Evolutionary conservation across 352 stramenopile species (phyloP), one percentile per base, ranked within the genome.

Genomic region (Globisporangium rhizosaccharum): DNA sequence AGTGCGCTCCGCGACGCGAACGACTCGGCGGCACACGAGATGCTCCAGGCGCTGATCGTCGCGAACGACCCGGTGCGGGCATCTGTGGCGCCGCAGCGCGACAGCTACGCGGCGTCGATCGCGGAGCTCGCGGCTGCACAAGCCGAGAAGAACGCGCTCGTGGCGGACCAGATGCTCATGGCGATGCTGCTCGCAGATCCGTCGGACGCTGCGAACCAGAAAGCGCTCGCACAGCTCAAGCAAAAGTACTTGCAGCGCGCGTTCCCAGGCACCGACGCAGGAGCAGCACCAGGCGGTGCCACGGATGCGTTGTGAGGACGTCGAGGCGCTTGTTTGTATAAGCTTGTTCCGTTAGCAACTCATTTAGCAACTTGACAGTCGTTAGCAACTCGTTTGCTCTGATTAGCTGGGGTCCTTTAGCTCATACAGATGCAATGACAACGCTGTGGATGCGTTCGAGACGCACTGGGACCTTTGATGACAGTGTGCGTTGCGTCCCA

Each of bases 81-180:
- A 7, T 15, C 44, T 15, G 51, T 18, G 14, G 28, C 17, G 36
- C 33, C 47, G 0, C 25, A 18, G 23, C n/a, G 44, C 9, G 52
- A 61, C 46, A 28, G 47, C 28, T 61, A 61, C 25, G 59, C 59
- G 0, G 53, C 53, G 2, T 41, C 59, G 25, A 28, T 65, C 18
- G n/a, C 59, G 0, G 49, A 59, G 12, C 46, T 65, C 17, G 59
- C 59, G 14, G 47, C 42, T 12, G 53, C 53, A 3, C 59, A 65
- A 26, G 44, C 30, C 37, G 59, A 60, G 53, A 59, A 59, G 36
- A 65, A 65, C 39, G 59, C 60, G n/a, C 47, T 65, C 23, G 53
- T 59, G 17, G 59, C 59, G 2, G 59, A 65, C 53, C 52, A 65
- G 37, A 61, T 65, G 59, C 59, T 65, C 23, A 59, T 65, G 52